A percentile compares a stretch with the other conserved stretches of the same genome.
Conservation (phyloP, 2,329 filamentous ascomycete species). For the Acrodontium crateriforme region DNA sequence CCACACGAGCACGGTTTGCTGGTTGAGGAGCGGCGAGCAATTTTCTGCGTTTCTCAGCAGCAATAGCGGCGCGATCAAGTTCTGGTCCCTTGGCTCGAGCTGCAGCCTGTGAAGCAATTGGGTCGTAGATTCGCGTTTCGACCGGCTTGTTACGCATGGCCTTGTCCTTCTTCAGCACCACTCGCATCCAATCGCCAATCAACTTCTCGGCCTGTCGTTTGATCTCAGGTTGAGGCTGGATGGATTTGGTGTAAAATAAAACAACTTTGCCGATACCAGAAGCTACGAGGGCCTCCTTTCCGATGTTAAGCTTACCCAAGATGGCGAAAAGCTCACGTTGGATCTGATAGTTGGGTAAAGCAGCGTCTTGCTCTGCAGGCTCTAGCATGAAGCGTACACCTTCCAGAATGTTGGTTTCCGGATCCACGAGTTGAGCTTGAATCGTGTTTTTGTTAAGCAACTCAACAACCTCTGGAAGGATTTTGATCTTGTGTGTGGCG, state of each 20-base stretch:
- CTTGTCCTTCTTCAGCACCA: conserved; percentile 72
- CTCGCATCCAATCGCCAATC: conserved; percentile 89
- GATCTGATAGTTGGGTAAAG: conserved; percentile 90
- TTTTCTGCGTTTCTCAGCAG: conserved; percentile 37
- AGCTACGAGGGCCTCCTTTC: conserved; percentile 78
- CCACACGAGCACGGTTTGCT: conserved; percentile 45
- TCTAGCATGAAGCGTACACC: conserved; percentile 96
- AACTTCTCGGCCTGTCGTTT: conserved; percentile 87
- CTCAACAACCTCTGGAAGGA: conserved; percentile 78
- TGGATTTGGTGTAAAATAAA: conserved; percentile 92
- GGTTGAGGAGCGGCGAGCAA: conserved; percentile 39
- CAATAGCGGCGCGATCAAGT: conserved; percentile 26
- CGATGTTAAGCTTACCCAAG: conserved; percentile 67
- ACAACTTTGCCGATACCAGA: conserved; percentile 94
- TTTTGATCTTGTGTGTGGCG: conserved; percentile 82
- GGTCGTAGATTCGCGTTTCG: conserved; percentile 45
- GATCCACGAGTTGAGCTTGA: conserved; percentile 73
- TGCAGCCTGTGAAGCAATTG: conserved; percentile 22
- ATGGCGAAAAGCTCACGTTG: conserved; percentile 86
- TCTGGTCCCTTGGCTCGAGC: conserved; percentile 10
- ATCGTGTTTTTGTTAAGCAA: conserved; percentile 83
- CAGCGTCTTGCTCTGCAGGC: conserved; percentile 73
- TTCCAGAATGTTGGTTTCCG: conserved; percentile 88
- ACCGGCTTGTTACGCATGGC: conserved; percentile 75
- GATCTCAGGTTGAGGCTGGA: conserved; percentile 73